Evolutionary conservation across 768 basidiomycete genomes (phyloP).

Genomic region (Collybia nuda): DNA sequence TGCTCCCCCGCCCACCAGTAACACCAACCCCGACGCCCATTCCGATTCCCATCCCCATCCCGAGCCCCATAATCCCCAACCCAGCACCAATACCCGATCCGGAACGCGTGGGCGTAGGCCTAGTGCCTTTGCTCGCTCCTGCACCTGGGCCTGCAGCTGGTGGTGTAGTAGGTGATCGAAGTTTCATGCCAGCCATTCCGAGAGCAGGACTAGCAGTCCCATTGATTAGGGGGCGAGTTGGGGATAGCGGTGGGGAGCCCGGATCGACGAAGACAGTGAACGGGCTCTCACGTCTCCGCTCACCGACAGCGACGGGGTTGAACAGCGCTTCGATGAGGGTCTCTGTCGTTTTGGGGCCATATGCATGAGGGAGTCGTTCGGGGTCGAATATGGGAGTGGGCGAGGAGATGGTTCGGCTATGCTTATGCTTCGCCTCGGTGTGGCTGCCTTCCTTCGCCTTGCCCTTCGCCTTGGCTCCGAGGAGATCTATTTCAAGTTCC

Average conservation of each 20-base stretch:
- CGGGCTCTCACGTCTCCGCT: constrained; percentile 35
- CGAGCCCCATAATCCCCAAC: constrained; percentile 23
- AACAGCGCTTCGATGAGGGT: constrained; percentile 77
- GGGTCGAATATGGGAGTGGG: constrained; percentile 27
- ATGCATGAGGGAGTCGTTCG: constrained; percentile 47
- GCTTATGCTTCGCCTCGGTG: neutral
- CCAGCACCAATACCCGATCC: constrained; percentile 17
- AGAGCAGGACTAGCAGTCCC: too few relatives aligned
- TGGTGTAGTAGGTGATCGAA: neutral
- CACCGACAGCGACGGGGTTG: constrained; percentile 60
- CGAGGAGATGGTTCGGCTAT: constrained; percentile 4
- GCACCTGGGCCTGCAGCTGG: too few relatives aligned
- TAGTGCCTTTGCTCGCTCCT: too few relatives aligned
- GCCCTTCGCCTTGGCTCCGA: constrained; percentile 18
- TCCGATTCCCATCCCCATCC: constrained; percentile 21
- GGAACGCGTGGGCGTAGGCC: constrained; percentile 3
- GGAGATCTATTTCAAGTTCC: constrained; percentile 34
- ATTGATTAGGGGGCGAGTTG: constrained; percentile 8
- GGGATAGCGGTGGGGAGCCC: too few relatives aligned
- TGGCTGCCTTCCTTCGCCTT: neutral
- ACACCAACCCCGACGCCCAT: constrained; percentile 19
- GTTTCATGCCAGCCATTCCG: neutral
- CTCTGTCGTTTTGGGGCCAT: constrained; percentile 67
- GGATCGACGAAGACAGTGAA: constrained; percentile 36
- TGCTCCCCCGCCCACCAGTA: neutral